Conservation (phyloP, 208 protist genomes). For the Balamuthia mandrillaris region DNA sequence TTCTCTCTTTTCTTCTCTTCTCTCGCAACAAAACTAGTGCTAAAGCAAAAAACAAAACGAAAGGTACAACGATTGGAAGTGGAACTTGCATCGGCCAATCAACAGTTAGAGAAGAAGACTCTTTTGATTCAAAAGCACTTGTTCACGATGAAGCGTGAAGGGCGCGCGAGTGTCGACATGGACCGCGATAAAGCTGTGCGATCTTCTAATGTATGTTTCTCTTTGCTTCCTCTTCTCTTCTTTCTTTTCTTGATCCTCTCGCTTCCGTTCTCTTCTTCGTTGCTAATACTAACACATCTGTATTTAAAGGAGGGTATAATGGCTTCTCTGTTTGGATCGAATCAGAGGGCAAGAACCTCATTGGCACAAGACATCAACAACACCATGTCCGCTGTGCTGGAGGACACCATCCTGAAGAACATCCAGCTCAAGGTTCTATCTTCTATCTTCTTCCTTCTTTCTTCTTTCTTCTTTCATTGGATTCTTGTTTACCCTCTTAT, state of each 20-base stretch:
- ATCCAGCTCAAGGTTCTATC: conserved; percentile 20
- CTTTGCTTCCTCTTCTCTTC: background rate
- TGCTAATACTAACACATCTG: background rate
- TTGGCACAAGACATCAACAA: background rate
- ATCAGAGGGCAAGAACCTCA: background rate
- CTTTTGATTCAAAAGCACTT: background rate
- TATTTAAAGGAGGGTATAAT: background rate
- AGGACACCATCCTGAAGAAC: conserved; percentile 6
- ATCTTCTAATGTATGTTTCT: background rate
- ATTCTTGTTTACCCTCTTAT: too few species aligned
- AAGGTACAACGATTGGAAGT: too few species aligned
- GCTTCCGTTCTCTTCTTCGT: background rate
- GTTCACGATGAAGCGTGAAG: background rate
- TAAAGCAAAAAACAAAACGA: too few species aligned
- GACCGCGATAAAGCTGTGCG: background rate
- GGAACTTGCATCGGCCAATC: too few species aligned
- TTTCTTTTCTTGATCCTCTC: background rate
- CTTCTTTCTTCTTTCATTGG: too few species aligned
- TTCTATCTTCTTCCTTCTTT: too few species aligned
- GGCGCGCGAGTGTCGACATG: background rate
- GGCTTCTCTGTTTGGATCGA: background rate
- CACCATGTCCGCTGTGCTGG: background rate
- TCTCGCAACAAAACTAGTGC: too few species aligned
- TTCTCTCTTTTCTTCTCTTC: too few species aligned
- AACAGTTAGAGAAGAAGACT: background rate